Evolutionary conservation across 371 early-diverging fungal species (phyloP), one percentile per base, ranked within the genome.

Genomic region (Nematocida sp.): DNA sequence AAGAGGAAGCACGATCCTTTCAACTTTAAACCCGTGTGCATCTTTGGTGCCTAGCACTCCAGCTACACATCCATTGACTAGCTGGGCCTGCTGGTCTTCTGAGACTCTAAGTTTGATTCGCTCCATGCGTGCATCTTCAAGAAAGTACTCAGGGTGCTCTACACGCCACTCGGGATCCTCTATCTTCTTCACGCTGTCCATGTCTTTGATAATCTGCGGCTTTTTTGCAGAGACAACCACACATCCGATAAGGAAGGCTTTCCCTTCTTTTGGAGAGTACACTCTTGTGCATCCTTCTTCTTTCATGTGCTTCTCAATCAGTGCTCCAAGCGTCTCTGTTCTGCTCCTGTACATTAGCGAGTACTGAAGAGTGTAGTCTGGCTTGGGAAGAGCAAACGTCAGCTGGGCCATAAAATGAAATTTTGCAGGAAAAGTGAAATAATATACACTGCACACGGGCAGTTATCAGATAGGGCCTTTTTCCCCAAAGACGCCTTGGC

Each of bases 11-110:
- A 62, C 15, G 7, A 62, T 32, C 8, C 36, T 15, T 21, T 15
- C 21, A 2, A 62, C 62, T 3, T 21, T 45, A 43, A 62, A 45
- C 11, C 17, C 8, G 21, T 29, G 8, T 23, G 15, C 38, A 27
- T 13, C 5, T 5, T 5, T 62, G 19, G 8, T 41, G 4, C 62
- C 62, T 29, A 70, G n/a, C 23, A 70, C 32, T 29, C 74, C 74
- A 25, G 60, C 7, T 27, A 32, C 41, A 21, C 36, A n/a, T 40
- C 74, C 74, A 19, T 58, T 37, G 11, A 70, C 31, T 49, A 11
- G 21, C 3, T 0, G n/a, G 3, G 31, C 46, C 4, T 15, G 27
- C 11, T 21, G 29, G 21, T 60, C 50, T 27, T 19, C 21, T 23
- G 43, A 45, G 21, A 32, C 5, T 23, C 41, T 8, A 32, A 70